A percentile compares a stretch with the other conserved stretches of the same genome.
Evolutionary conservation across 305 asterid genomes (phyloP).

Genomic region (Rubia tinctorum): DNA sequence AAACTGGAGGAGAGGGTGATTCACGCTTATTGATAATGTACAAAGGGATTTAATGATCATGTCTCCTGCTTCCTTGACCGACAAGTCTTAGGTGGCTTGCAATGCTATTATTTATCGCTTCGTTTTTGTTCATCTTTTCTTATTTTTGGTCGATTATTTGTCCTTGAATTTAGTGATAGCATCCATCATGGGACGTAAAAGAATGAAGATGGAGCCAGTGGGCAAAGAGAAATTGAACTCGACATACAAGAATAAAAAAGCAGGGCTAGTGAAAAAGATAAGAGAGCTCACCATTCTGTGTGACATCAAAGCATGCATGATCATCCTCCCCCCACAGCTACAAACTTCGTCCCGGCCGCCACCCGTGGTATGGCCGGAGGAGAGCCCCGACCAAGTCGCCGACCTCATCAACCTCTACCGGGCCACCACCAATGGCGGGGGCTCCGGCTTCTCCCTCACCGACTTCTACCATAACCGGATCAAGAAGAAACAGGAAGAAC

Average conservation of each 20-base stretch:
- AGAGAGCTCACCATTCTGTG: conserved; percentile 61
- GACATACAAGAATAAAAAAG: conserved; percentile 61
- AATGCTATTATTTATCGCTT: too few relatives aligned
- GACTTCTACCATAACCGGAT: conserved; percentile 48
- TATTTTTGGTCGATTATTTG: background rate
- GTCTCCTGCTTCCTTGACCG: too few relatives aligned
- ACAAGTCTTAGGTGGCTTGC: too few relatives aligned
- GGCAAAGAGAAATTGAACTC: conserved; percentile 35
- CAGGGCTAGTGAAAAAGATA: conserved; percentile 44
- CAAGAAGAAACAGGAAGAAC: conserved; percentile 47
- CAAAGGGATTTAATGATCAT: too few relatives aligned
- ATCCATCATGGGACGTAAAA: conserved; percentile 56
- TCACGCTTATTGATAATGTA: too few relatives aligned
- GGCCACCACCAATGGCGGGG: conserved; percentile 30
- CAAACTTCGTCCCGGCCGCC: conserved; percentile 10
- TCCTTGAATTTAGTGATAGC: background rate
- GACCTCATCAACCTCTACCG: conserved; percentile 39
- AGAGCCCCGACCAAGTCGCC: conserved; percentile 22
- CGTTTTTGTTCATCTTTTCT: background rate
- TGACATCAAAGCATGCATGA: conserved; percentile 54
- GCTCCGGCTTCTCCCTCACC: conserved; percentile 29
- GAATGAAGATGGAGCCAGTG: conserved; percentile 53
- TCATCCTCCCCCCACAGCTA: conserved; percentile 44
- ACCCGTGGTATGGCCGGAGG: conserved; percentile 53
- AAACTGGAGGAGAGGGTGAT: too few relatives aligned